A percentile compares a stretch with the other conserved stretches of the same genome.
Conservation (phyloP, 2,329 filamentous ascomycete species). For the Cadophora sp. region DNA sequence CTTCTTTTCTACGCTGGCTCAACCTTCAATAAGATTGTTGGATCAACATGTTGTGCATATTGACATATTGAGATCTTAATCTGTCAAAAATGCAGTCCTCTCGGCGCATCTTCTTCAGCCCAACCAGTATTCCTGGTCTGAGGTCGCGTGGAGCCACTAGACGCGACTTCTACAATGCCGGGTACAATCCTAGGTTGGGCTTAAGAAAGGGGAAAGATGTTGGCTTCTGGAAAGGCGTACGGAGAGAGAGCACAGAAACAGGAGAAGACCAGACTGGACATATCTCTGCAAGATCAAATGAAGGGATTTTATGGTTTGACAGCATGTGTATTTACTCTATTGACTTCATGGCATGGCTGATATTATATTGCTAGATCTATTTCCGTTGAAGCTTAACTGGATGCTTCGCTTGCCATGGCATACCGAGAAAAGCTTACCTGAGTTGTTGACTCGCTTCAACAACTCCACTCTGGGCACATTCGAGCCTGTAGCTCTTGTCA, state of each 20-base stretch:
- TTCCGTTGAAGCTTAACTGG: conserved; percentile 78
- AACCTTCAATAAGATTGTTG: not conserved
- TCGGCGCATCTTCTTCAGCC: conserved; percentile 45
- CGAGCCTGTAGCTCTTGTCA: conserved; percentile 61
- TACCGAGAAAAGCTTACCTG: conserved; percentile 53
- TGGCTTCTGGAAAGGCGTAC: conserved; percentile 35
- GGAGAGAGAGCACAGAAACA: conserved; percentile 54
- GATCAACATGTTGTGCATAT: conserved; percentile 22
- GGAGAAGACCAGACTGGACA: conserved; percentile 78
- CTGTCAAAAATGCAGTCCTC: conserved; percentile 37
- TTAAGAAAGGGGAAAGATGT: conserved; percentile 20
- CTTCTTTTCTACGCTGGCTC: not conserved
- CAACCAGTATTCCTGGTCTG: conserved; percentile 46
- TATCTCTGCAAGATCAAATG: conserved; percentile 76
- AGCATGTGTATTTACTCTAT: conserved; percentile 59
- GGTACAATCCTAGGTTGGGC: conserved; percentile 27
- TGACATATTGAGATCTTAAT: conserved; percentile 6
- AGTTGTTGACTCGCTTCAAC: conserved; percentile 58
- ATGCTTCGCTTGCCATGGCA: conserved; percentile 59
- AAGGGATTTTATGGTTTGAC: conserved; percentile 79
- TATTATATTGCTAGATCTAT: conserved; percentile 69
- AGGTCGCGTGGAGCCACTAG: conserved; percentile 37
- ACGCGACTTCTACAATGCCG: conserved; percentile 39
- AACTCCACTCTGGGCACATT: conserved; percentile 58
- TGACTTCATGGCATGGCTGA: conserved; percentile 3